phyloP scores from a whole-genome alignment of 1,284 basidiomycete genomes.

The Leccinum laetum region DNA sequence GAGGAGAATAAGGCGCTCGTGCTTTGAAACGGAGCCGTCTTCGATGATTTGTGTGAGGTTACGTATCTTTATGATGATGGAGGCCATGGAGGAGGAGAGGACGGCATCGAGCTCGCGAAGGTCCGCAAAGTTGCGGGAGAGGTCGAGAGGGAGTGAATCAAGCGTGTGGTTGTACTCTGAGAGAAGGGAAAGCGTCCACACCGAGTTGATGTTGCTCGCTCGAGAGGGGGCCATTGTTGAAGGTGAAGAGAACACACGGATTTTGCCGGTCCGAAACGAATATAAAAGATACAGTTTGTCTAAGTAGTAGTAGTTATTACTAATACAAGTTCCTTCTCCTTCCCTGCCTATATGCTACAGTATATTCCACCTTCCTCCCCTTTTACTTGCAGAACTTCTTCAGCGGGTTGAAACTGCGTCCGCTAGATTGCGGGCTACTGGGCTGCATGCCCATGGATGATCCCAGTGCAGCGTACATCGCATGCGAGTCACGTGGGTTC shows the following conservation, averaged over 20 bases:
- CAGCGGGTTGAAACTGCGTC: slow-evolving; percentile 24
- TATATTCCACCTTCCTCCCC: no score
- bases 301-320: neutral
- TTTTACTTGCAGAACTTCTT: slow-evolving; percentile 29
- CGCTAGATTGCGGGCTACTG: slow-evolving; percentile 20
- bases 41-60: slow-evolving; percentile 78
- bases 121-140: slow-evolving; percentile 94
- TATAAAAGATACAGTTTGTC: neutral
- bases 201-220: slow-evolving; percentile 39
- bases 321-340: neutral
- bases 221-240: slow-evolving; percentile 28
- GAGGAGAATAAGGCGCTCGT: slow-evolving; percentile 85
- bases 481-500: slow-evolving; percentile 64
- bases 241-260: slow-evolving; percentile 11
- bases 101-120: slow-evolving; percentile 98
- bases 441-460: slow-evolving; percentile 31
- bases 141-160: slow-evolving; percentile 91
- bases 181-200: slow-evolving; percentile 67
- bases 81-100: slow-evolving; percentile 81
- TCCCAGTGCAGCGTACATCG: slow-evolving; percentile 62
- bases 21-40: slow-evolving; percentile 63
- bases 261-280: slow-evolving; percentile 31
- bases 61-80: slow-evolving; percentile 79
- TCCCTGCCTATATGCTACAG: neutral
- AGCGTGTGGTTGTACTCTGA: slow-evolving; percentile 90